Evolutionary conservation across 2,329 filamentous ascomycete genomes (phyloP), one percentile per base, ranked within the genome.

Genomic region (Cordyceps javanica): DNA sequence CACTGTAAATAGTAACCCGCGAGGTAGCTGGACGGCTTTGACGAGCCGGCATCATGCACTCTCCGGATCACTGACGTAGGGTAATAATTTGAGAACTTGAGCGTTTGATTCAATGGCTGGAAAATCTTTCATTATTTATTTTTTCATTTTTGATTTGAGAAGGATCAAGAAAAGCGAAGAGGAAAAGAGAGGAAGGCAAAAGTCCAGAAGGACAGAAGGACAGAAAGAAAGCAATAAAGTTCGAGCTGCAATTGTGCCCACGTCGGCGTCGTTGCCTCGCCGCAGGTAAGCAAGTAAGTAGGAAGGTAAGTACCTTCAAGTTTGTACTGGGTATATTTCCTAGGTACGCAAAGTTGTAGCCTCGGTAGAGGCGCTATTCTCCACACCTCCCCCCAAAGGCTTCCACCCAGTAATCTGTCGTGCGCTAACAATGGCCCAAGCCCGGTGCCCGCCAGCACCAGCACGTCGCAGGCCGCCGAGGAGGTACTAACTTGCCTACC

Each of bases 381-480:
- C 54, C 54, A 56, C 54, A n/a, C n/a, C n/a, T n/a, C n/a, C n/a
- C 44, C 54, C 54, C 42, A 16, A 42, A 55, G 32, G 53, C 53
- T 46, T 5, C 53, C 41, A 10, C 30, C 6, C 6, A 38, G 42
- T n/a, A 55, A n/a, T n/a, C n/a, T n/a, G n/a, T n/a, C n/a, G 21
- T 30, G 44, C 28, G 25, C 45, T 41, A 34, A 25, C 45, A 48
- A 23, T 46, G 16, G 34, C 34, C 42, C 30, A 48, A 42, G 25
- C 41, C 39, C 11, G 26, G 26, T n/a, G n/a, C n/a, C 19, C 19
- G 28, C 32, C 11, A 26, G 32, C 23, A 50, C 51, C 34, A 30
- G 21, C 14, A n/a, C n/a, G 16, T 48, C 25, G 53, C 30, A 13
- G 26, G 19, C 19, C 39, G 38, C 39, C 30, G 28, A 10, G 44